A percentile compares a stretch with the other conserved stretches of the same genome.
Conservation (phyloP, 768 basidiomycete species). For the Mycena sanguinolenta region DNA sequence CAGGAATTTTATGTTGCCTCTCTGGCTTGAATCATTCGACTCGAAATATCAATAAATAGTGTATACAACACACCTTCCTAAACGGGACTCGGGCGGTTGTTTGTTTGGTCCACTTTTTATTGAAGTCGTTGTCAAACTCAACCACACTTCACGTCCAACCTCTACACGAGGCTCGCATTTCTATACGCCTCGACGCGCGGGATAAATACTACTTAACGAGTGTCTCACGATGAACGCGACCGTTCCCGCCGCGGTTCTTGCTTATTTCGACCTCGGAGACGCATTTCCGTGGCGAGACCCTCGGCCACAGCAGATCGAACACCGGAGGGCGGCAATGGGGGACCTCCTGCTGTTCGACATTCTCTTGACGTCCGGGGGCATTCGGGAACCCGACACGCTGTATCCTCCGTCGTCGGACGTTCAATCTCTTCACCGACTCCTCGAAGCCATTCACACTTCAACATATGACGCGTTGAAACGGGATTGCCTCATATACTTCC, state of each 20-base stretch:
- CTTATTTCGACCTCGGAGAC: constrained; percentile 66
- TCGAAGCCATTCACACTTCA: constrained; percentile 72
- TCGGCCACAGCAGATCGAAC: constrained; percentile 68
- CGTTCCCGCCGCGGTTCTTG: constrained; percentile 32
- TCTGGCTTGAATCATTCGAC: neutral
- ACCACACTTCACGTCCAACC: constrained; percentile 12
- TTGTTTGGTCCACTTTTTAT: neutral
- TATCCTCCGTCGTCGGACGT: constrained; percentile 76
- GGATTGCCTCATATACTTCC: constrained; percentile 84
- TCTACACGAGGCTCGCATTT: neutral
- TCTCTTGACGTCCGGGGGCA: constrained; percentile 73
- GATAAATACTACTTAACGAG: no score
- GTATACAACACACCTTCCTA: no score
- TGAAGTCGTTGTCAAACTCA: neutral
- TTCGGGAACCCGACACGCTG: constrained; percentile 68
- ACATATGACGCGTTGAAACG: constrained; percentile 83
- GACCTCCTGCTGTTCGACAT: constrained; percentile 82
- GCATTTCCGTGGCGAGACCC: constrained; percentile 73
- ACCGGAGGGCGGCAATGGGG: constrained; percentile 70
- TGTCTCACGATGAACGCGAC: neutral
- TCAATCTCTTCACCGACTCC: constrained; percentile 64
- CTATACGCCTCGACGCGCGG: no score
- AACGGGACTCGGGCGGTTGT: constrained; percentile 23
- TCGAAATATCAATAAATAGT: no score
- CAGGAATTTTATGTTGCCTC: no score